phyloP scores from a whole-genome alignment of 73 alveolate genomes.

The Diophrys sp. region DNA sequence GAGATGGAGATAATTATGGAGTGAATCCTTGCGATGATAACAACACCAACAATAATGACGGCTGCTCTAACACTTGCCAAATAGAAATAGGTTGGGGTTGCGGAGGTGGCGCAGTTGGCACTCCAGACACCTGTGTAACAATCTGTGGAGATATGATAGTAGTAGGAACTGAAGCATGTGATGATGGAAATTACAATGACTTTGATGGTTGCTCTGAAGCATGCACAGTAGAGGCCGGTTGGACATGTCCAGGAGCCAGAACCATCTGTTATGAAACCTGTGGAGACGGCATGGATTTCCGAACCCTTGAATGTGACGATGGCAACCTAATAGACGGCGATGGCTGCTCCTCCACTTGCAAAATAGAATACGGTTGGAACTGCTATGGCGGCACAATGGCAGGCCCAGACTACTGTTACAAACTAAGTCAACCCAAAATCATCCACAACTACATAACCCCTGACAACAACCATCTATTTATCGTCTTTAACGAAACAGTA shows the following conservation, averaged over 20 bases:
- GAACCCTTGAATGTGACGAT: constrained; percentile 17
- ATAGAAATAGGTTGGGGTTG: constrained; percentile 70
- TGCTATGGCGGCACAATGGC: constrained; percentile 6
- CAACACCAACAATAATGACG: constrained; percentile 51
- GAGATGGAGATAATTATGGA: constrained; percentile 7
- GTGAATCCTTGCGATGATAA: background rate
- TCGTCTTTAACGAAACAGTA: background rate
- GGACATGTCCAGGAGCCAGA: constrained; percentile 10
- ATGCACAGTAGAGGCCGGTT: constrained; percentile 13
- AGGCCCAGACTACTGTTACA: background rate
- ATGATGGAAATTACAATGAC: constrained; percentile 3
- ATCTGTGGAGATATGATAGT: constrained; percentile 46
- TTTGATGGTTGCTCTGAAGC: constrained; percentile 8
- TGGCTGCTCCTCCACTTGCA: constrained; percentile 15
- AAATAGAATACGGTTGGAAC: constrained; percentile 12
- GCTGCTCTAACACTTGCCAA: constrained; percentile 52
- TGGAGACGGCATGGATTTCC: constrained; percentile 24
- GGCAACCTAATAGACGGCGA: constrained; percentile 4
- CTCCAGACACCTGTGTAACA: constrained; percentile 17
- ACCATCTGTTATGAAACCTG: constrained; percentile 12
- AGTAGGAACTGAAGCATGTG: constrained; percentile 19
- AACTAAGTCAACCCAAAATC: background rate
- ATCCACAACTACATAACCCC: background rate
- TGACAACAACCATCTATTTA: background rate
- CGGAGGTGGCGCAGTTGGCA: background rate